A percentile compares a stretch with the other conserved stretches of the same genome.
phyloP scores from a whole-genome alignment of 139 green algal genomes.

The Zygnema cylindricum region DNA sequence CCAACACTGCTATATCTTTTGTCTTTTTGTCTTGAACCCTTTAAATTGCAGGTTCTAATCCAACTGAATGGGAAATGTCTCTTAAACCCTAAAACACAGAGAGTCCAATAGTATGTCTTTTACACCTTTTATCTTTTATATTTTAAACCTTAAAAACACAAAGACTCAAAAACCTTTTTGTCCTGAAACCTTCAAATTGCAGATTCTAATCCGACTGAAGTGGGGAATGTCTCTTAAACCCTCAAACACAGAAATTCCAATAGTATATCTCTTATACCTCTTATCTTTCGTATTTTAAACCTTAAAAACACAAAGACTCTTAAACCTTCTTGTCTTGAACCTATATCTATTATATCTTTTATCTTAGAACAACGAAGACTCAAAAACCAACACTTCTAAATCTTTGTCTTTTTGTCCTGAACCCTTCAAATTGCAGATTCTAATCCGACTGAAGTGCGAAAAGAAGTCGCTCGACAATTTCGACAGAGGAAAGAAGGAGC shows the following conservation, averaged over 20 bases:
- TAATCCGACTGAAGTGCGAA: background rate
- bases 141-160: no score
- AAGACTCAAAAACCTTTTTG: no score
- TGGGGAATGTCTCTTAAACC: no score
- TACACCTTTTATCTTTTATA: background rate
- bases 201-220: background rate
- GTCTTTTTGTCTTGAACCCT: background rate
- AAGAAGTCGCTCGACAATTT: slow-evolving; percentile 49
- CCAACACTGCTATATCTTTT: background rate
- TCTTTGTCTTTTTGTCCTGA: background rate
- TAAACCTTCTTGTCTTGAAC: background rate
- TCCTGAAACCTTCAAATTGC: background rate
- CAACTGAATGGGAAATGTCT: no score
- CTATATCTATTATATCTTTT: slow-evolving; percentile 7
- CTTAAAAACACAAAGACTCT: no score
- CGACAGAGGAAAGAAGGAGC: slow-evolving; percentile 32
- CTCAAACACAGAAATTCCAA: no score
- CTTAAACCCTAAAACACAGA: no score
- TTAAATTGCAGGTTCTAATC: background rate
- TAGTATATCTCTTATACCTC: no score
- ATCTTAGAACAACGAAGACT: no score
- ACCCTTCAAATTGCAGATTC: background rate
- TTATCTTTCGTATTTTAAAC: no score
- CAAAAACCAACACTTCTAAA: no score
- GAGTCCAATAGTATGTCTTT: no score